Evolutionary conservation across 306 rosid genomes (phyloP).

Genomic region (Rubus idaeus): DNA sequence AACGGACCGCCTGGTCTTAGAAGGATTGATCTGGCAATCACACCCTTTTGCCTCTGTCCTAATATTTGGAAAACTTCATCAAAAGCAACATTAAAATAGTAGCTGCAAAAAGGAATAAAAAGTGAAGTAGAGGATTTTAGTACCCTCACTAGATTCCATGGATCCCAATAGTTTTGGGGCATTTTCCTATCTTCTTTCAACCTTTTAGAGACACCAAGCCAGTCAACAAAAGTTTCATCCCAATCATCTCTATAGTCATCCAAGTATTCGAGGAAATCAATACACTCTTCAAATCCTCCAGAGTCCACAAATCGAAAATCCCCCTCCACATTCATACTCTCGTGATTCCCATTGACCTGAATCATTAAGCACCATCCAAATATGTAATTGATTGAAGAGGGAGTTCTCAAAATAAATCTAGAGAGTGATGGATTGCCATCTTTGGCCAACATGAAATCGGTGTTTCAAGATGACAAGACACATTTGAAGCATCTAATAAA

Average conservation of each 20-base stretch:
- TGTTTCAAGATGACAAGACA: neutral
- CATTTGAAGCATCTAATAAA: neutral
- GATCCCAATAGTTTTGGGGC: constrained; percentile 66
- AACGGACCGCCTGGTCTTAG: constrained; percentile 80
- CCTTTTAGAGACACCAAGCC: constrained; percentile 65
- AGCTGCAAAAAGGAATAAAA: constrained; percentile 1
- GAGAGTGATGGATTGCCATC: neutral
- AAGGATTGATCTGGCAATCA: constrained; percentile 81
- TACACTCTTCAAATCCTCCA: constrained; percentile 83
- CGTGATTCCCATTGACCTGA: constrained; percentile 91
- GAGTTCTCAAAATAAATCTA: neutral
- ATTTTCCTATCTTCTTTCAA: constrained; percentile 52
- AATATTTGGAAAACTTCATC: constrained; percentile 49
- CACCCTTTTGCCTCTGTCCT: constrained; percentile 96
- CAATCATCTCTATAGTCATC: constrained; percentile 50
- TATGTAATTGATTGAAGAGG: neutral
- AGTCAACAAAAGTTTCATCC: constrained; percentile 67
- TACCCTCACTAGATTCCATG: constrained; percentile 88
- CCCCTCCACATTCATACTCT: constrained; percentile 96
- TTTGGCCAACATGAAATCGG: neutral
- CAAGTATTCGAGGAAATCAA: constrained; percentile 71
- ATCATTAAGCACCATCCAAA: constrained; percentile 19
- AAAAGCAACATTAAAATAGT: constrained; percentile 27
- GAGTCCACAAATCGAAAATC: constrained; percentile 81
- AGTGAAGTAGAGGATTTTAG: constrained; percentile 29